Evolutionary conservation across 331 rosid genomes (phyloP).

Genomic region (Ulmus americana): DNA sequence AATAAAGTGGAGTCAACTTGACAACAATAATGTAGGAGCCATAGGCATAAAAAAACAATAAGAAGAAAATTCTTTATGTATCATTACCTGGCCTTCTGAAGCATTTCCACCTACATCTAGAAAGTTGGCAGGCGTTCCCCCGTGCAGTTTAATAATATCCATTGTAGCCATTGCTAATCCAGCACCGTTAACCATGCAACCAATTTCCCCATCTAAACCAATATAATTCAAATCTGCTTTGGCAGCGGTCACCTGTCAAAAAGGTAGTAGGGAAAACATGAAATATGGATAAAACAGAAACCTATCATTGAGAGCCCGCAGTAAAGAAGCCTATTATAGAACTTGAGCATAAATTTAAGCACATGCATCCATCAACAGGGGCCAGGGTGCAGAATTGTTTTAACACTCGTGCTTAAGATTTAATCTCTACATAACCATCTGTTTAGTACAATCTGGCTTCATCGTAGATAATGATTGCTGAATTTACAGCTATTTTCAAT

Average conservation of each 20-base stretch:
- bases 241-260: conserved; percentile 75
- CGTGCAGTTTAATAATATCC: conserved; percentile 92
- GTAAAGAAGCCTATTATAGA: not conserved
- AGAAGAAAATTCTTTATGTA: not conserved
- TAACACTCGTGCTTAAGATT: no score
- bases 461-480: no score
- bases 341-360: no score
- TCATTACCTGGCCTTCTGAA: conserved; percentile 85
- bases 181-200: conserved; percentile 99
- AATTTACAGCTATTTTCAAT: no score
- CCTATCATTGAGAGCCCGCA: no score
- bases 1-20: not conserved
- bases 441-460: no score
- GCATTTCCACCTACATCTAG: conserved; percentile 98
- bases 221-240: conserved; percentile 92
- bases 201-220: conserved; percentile 98
- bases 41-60: conserved; percentile 11
- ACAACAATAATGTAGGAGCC: not conserved
- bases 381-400: no score
- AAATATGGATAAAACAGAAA: conserved; percentile 3
- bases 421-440: no score
- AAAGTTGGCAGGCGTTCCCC: conserved; percentile 98
- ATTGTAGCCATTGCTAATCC: conserved; percentile 99
- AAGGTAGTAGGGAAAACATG: conserved; percentile 24
- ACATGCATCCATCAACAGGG: no score